Percentiles rank a stretch among this genome's conserved stretches.
These are phyloP conservation scores for Tulasnella sp. DNA, from an alignment of 768 basidiomycete genomes.

Conservation along the genomic window DNA sequence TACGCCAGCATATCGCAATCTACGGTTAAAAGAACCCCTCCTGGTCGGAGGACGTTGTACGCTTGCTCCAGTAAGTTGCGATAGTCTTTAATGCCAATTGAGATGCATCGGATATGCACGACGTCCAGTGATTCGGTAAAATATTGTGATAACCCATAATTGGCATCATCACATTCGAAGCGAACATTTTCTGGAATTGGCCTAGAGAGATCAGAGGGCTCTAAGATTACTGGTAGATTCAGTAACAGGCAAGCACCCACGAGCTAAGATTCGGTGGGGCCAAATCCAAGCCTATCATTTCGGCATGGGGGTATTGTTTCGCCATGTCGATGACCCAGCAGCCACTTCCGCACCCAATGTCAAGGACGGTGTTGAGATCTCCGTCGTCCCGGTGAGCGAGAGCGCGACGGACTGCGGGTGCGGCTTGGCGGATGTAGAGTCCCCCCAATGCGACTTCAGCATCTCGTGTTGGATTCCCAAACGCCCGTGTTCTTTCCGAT, in stretches of 20 bases:
- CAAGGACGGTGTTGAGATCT: not conserved
- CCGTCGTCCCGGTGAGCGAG: not conserved
- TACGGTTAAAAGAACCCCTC: not conserved
- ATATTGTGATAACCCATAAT: not conserved
- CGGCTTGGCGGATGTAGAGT: conserved; percentile 4
- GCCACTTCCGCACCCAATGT: conserved; percentile 10
- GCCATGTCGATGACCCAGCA: conserved; percentile 15
- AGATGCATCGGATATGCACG: conserved; percentile 9
- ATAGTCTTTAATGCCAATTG: not conserved
- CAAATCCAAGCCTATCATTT: not conserved
- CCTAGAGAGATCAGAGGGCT: not conserved
- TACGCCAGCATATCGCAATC: conserved; percentile 4
- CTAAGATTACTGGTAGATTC: not conserved
- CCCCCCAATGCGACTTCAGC: conserved; percentile 6
- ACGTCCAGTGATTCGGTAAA: not conserved
- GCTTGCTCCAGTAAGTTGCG: not conserved
- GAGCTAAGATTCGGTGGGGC: not conserved
- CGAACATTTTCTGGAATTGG: not conserved
- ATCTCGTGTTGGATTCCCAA: conserved; percentile 16
- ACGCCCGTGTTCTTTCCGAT: conserved; percentile 1
- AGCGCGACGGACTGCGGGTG: not conserved
- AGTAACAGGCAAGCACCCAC: not conserved
- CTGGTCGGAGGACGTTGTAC: not conserved
- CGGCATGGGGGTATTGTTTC: not conserved
- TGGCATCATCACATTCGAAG: conserved; percentile 8